phyloP scores from a whole-genome alignment of 305 asterid genomes.

The Fraxinus ornus region DNA sequence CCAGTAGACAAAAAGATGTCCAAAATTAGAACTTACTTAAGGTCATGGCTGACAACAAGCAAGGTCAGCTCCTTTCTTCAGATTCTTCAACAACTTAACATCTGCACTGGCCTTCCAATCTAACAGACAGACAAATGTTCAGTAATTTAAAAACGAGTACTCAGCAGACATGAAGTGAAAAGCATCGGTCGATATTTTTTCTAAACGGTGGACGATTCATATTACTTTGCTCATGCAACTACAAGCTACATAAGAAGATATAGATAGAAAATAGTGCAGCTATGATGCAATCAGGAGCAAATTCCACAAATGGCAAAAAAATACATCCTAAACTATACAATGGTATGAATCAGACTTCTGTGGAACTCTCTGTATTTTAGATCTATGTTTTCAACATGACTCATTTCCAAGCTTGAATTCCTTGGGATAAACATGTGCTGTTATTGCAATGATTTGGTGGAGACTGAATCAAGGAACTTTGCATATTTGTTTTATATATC shows the following conservation, averaged over 20 bases:
- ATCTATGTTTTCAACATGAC: neutral
- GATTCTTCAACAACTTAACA: conserved; percentile 65
- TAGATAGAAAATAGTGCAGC: neutral
- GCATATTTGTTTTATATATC: neutral
- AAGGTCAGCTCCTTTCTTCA: conserved; percentile 76
- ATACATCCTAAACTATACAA: neutral
- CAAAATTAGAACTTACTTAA: conserved; percentile 53
- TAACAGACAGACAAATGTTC: conserved; percentile 26
- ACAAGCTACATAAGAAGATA: neutral
- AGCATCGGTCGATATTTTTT: conserved; percentile 4
- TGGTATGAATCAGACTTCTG: neutral
- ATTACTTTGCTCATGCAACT: neutral
- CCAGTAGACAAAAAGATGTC: conserved; percentile 20
- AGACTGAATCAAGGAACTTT: neutral
- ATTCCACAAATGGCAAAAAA: neutral
- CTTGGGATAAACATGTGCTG: neutral
- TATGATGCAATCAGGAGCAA: neutral
- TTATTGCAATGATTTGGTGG: neutral
- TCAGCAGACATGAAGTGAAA: conserved; percentile 12
- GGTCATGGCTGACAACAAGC: conserved; percentile 95
- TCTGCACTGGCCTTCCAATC: conserved; percentile 98
- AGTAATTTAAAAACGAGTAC: conserved; percentile 13
- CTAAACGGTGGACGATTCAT: neutral
- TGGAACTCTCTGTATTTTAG: neutral
- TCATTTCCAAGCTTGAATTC: neutral